Percentiles rank a stretch among this genome's conserved stretches.
These are phyloP conservation scores for Paecilomyces dactylethromorphus DNA, from an alignment of 2,329 filamentous ascomycete genomes.

Conservation along the genomic window DNA sequence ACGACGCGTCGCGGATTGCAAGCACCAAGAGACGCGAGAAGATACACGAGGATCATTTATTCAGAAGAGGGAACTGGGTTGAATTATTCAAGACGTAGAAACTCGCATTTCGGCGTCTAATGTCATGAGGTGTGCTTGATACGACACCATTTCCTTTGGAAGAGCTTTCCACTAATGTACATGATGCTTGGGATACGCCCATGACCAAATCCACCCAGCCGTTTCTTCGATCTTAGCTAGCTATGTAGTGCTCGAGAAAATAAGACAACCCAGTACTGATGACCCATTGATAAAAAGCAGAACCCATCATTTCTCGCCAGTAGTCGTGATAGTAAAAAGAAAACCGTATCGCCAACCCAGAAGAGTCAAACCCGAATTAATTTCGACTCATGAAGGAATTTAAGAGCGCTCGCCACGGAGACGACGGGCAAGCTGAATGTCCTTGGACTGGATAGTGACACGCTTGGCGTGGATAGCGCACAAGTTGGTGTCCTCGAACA, in stretches of 20 bases:
- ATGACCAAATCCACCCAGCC: constrained; percentile 4
- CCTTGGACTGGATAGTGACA: constrained; percentile 91
- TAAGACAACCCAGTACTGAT: constrained; percentile 30
- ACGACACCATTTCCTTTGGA: constrained; percentile 15
- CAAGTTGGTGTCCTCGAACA: constrained; percentile 97
- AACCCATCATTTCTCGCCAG: constrained; percentile 40
- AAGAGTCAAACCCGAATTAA: constrained; percentile 22
- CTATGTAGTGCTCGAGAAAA: constrained; percentile 8
- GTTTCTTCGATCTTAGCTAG: constrained; percentile 6
- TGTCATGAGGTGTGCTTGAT: constrained; percentile 27
- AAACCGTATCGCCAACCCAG: constrained; percentile 35
- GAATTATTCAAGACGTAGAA: constrained; percentile 14
- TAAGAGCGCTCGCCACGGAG: constrained; percentile 91
- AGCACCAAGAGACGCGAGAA: not conserved
- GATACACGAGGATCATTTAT: not conserved
- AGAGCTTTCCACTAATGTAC: constrained; percentile 12
- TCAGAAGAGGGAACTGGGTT: not conserved
- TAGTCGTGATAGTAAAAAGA: constrained; percentile 32
- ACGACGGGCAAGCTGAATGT: constrained; percentile 92
- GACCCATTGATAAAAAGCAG: constrained; percentile 32
- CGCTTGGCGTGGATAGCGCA: constrained; percentile 99
- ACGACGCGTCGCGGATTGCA: not conserved
- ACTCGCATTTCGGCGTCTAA: constrained; percentile 27
- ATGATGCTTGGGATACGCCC: constrained; percentile 6
- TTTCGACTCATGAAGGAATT: constrained; percentile 19